Evolutionary conservation across 179 eudicot genomes (phyloP).

Genomic region (Vitellaria paradoxa): DNA sequence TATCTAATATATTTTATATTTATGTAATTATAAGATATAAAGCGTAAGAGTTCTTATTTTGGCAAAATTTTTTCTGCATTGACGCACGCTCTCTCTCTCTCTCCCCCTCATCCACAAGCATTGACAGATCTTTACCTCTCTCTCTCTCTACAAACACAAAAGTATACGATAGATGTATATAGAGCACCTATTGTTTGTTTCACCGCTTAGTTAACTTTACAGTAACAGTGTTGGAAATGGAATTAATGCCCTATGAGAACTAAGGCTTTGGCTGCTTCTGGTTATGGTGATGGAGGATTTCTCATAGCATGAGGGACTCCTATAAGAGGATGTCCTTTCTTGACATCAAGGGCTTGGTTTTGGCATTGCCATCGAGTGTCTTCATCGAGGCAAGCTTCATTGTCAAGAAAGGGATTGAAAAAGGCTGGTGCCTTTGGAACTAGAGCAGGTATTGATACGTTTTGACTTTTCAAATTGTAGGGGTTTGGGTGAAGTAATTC

Average conservation of each 20-base stretch:
- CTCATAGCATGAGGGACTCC: slow-evolving; percentile 27
- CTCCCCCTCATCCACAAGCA: background rate
- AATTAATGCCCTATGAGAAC: slow-evolving; percentile 10
- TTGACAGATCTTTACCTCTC: background rate
- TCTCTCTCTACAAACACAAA: background rate
- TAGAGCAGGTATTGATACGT: slow-evolving; percentile 54
- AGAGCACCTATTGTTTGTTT: background rate
- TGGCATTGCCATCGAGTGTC: slow-evolving; percentile 81
- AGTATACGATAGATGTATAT: background rate
- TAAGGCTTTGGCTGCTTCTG: slow-evolving; percentile 12
- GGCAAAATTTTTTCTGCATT: background rate
- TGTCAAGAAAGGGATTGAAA: slow-evolving; percentile 86
- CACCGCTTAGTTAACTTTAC: background rate
- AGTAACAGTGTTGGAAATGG: background rate
- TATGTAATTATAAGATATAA: no score
- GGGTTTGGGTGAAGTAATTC: background rate
- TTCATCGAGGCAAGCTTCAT: slow-evolving; percentile 93
- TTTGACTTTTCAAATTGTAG: background rate
- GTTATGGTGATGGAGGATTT: slow-evolving; percentile 26
- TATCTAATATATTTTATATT: no score
- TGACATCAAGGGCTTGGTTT: slow-evolving; percentile 74
- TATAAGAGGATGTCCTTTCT: slow-evolving; percentile 82
- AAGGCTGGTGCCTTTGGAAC: slow-evolving; percentile 90
- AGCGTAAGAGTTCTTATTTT: background rate
- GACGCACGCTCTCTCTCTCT: background rate